Evolutionary conservation across 2,329 filamentous ascomycete genomes (phyloP).

Genomic region (Neocucurbitaria cava): DNA sequence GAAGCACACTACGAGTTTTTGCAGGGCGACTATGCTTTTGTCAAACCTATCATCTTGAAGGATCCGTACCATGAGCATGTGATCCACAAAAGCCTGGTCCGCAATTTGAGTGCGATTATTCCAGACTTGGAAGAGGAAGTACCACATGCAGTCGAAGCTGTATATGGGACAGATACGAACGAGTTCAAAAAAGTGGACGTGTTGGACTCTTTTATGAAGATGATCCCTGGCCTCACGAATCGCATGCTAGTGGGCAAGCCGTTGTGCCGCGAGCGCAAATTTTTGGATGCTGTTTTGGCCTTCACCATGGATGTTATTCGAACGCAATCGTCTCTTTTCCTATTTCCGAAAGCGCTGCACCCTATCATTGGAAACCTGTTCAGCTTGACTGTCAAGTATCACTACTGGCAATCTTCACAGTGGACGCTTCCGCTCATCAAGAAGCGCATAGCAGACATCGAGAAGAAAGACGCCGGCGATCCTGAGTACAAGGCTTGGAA

Average conservation of each 20-base stretch:
- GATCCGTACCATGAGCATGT: conserved; percentile 53
- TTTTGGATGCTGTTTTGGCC: conserved; percentile 56
- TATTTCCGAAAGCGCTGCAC: conserved; percentile 58
- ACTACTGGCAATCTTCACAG: conserved; percentile 55
- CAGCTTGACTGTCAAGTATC: conserved; percentile 55
- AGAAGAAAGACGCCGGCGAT: conserved; percentile 51
- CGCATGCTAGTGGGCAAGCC: conserved; percentile 54
- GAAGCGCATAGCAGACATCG: conserved; percentile 57
- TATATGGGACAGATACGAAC: conserved; percentile 47
- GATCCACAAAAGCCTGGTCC: conserved; percentile 50
- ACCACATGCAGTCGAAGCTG: conserved; percentile 37
- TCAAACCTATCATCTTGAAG: conserved; percentile 42
- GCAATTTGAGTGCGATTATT: conserved; percentile 48
- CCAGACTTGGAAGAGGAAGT: conserved; percentile 51
- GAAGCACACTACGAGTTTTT: conserved; percentile 49
- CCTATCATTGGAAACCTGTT: conserved; percentile 58
- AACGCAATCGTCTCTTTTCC: conserved; percentile 48
- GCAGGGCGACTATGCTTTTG: conserved; percentile 50
- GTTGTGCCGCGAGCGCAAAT: conserved; percentile 56
- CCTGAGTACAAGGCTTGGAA: conserved; percentile 50
- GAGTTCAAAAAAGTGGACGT: conserved; percentile 48
- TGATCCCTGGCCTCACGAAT: conserved; percentile 53
- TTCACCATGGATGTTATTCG: conserved; percentile 60
- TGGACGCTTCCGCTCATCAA: conserved; percentile 58
- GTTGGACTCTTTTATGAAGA: conserved; percentile 44